Evolutionary conservation across 352 stramenopile genomes (phyloP), one percentile per base, ranked within the genome.

Genomic region (Phytophthora quininea): DNA sequence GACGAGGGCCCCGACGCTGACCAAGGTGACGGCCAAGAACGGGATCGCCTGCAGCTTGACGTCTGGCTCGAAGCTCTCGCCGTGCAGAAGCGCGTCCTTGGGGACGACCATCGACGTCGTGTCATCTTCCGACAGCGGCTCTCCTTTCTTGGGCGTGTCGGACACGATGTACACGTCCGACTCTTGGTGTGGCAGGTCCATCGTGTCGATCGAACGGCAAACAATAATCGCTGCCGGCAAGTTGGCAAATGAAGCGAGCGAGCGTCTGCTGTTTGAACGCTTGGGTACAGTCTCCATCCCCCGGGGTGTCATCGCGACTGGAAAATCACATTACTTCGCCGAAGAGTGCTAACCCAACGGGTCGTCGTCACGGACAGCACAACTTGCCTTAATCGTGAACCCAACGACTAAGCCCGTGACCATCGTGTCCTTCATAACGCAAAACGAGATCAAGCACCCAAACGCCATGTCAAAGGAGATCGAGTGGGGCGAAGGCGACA

Each of bases 41-140:
- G 63, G 67, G 19, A 62, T 29, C 1, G 58, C 53, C 15, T 37
- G 58, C n/a, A 79, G 52, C 45, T 76, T 67, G 33, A 79, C 62
- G 12, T 55, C 24, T 8, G 67, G 67, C 35, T 74, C 48, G 29
- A 67, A 37, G 3, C 48, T 19, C 19, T 74, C 54, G 4, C 29
- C 15, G n/a, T 58, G 14, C 29, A 63, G 61, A 9, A 58, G 35
- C 0, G 55, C n/a, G 35, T 74, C 54, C 32, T 51, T 57, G 27
- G 33, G 54, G 1, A 65, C 24, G 8, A 70, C 43, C 27, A 65
- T 46, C 3, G 62, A 35, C 50, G 35, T 62, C 31, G 56, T 53
- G 6, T 67, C 64, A 15, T 54, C 45, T n/a, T 71, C 66, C 35
- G 43, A 24, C 42, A 31, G 4, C 19, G 48, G 19, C 9, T 7